These are phyloP conservation scores for Candida bentonensis DNA, from an alignment of 805 yeast species.

Conservation along the genomic window DNA sequence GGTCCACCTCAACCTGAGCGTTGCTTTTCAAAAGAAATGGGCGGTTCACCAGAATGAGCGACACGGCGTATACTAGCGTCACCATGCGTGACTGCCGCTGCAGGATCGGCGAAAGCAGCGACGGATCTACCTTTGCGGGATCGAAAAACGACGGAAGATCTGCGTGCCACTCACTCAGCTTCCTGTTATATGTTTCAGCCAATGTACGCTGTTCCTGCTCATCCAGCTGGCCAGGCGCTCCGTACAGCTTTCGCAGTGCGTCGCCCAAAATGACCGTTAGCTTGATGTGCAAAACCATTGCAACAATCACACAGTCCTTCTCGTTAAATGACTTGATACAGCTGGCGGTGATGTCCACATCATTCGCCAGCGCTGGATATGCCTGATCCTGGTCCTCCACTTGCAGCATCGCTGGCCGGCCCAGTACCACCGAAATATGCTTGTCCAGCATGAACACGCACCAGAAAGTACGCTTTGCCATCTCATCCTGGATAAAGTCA, in stretches of 20 bases:
- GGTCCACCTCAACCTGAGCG: background rate
- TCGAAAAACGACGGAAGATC: slow-evolving; percentile 9
- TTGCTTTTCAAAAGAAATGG: slow-evolving; percentile 5
- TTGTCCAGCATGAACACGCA: slow-evolving; percentile 2
- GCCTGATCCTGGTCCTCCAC: slow-evolving; percentile 1
- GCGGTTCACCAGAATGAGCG: slow-evolving; percentile 8
- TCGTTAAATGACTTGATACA: slow-evolving; percentile 2
- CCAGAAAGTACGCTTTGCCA: background rate
- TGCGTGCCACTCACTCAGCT: slow-evolving; percentile 5
- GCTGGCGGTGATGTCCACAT: background rate
- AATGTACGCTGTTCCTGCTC: background rate
- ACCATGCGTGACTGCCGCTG: slow-evolving; percentile 8
- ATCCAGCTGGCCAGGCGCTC: slow-evolving; percentile 2
- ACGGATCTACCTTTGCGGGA: slow-evolving; percentile 6
- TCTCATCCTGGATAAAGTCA: slow-evolving; percentile 7
- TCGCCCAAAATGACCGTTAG: slow-evolving; percentile 4
- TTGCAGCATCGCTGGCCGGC: background rate
- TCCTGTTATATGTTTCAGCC: slow-evolving; percentile 3
- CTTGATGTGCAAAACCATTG: slow-evolving; percentile 7
- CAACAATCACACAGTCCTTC: slow-evolving; percentile 7
- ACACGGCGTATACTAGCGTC: slow-evolving; percentile 7
- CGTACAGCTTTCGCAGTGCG: slow-evolving; percentile 7
- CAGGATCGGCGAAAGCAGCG: slow-evolving; percentile 6
- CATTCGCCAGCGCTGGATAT: background rate
- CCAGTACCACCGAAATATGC: background rate